phyloP scores from a whole-genome alignment of 805 yeast genomes.

The Myxozyma vanderwaltii region DNA sequence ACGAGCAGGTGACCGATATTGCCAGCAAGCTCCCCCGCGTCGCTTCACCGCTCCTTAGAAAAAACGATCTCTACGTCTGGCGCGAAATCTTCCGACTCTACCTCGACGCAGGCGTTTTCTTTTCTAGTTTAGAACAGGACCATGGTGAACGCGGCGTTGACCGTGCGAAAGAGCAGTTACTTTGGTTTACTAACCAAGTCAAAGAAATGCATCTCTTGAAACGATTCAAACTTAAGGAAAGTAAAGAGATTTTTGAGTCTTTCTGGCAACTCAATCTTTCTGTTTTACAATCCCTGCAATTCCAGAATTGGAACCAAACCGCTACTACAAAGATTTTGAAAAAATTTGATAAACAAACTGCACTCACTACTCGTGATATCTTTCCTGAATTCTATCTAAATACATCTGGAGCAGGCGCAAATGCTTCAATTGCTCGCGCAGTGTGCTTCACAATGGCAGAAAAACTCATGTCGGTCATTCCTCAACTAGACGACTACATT shows the following conservation, averaged over 20 bases:
- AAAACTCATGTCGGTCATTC: constrained; percentile 58
- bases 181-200: constrained; percentile 47
- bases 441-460: constrained; percentile 56
- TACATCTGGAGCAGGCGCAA: neutral
- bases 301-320: constrained; percentile 61
- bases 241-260: constrained; percentile 49
- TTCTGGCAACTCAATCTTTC: constrained; percentile 59
- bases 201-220: constrained; percentile 45
- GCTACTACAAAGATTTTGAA: constrained; percentile 71
- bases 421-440: constrained; percentile 51
- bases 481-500: constrained; percentile 73
- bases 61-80: constrained; percentile 67
- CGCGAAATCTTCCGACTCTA: constrained; percentile 66
- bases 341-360: constrained; percentile 74
- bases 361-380: constrained; percentile 46
- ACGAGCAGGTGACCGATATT: constrained; percentile 48
- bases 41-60: constrained; percentile 46
- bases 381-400: constrained; percentile 48
- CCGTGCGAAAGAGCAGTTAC: constrained; percentile 51
- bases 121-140: constrained; percentile 52
- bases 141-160: constrained; percentile 51
- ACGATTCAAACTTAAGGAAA: constrained; percentile 52
- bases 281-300: constrained; percentile 58
- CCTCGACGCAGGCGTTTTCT: constrained; percentile 66
- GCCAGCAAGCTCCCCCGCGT: constrained; percentile 47